These are phyloP conservation scores for Neonectria ditissima DNA, from an alignment of 2,329 filamentous ascomycete species.

Conservation along the genomic window DNA sequence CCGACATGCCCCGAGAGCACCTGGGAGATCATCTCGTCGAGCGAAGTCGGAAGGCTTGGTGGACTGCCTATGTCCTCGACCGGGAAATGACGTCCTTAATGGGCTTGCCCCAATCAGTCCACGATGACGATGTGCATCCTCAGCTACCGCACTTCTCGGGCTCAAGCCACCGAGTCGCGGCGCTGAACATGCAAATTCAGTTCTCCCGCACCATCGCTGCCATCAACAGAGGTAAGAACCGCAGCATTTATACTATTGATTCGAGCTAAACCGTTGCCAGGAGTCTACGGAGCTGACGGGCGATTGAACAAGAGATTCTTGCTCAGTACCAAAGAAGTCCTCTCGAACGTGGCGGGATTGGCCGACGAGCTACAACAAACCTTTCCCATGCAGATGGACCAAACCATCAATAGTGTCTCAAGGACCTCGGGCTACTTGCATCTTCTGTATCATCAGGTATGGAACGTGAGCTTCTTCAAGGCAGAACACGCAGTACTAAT, in stretches of 20 bases:
- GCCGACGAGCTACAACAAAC: slow-evolving; percentile 47
- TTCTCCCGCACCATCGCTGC: slow-evolving; percentile 47
- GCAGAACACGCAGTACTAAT: not conserved
- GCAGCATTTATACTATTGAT: too few species aligned
- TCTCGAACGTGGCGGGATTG: slow-evolving; percentile 45
- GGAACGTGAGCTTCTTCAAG: not conserved
- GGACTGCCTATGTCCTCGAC: slow-evolving; percentile 66
- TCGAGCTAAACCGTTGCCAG: slow-evolving; percentile 28
- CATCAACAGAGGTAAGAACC: too few species aligned
- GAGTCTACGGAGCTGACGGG: slow-evolving; percentile 47
- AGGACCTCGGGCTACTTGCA: slow-evolving; percentile 49
- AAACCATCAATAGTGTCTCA: slow-evolving; percentile 49
- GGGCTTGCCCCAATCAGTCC: slow-evolving; percentile 62
- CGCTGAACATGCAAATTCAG: slow-evolving; percentile 49
- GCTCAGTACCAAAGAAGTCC: slow-evolving; percentile 46
- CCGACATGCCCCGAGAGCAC: slow-evolving; percentile 59
- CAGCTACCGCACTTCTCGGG: slow-evolving; percentile 49
- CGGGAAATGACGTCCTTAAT: slow-evolving; percentile 66
- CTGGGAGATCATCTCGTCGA: slow-evolving; percentile 56
- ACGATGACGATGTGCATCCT: slow-evolving; percentile 63
- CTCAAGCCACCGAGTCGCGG: slow-evolving; percentile 41
- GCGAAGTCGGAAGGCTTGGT: slow-evolving; percentile 63
- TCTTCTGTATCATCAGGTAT: slow-evolving; percentile 49
- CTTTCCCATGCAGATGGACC: slow-evolving; percentile 47
- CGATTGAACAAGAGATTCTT: slow-evolving; percentile 48